phyloP scores from a whole-genome alignment of 345 rosid genomes.

The Sisymbrium altissimum region DNA sequence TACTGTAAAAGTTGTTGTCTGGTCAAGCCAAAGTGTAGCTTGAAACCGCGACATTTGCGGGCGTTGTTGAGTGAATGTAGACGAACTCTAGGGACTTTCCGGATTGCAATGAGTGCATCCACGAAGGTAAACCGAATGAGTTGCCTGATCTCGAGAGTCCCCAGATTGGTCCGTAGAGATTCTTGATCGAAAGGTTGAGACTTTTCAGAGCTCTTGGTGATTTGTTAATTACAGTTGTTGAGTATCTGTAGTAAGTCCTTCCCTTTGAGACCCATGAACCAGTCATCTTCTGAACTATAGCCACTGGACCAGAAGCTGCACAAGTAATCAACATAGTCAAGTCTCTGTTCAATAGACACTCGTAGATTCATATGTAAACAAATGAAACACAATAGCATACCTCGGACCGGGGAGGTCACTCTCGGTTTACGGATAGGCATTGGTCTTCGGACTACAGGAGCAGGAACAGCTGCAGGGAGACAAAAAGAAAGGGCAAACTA shows the following conservation, averaged over 20 bases:
- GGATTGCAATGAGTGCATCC: conserved; percentile 62
- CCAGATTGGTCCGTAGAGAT: conserved; percentile 95
- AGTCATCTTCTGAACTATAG: conserved; percentile 72
- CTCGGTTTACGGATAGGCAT: conserved; percentile 44
- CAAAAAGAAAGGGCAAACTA: neutral
- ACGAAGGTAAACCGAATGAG: conserved; percentile 66
- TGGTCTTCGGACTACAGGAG: conserved; percentile 43
- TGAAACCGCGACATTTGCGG: conserved; percentile 65
- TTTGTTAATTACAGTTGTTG: conserved; percentile 69
- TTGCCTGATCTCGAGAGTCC: conserved; percentile 59
- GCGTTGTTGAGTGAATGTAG: conserved; percentile 74
- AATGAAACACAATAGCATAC: conserved; percentile 35
- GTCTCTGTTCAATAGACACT: neutral
- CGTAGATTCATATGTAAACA: neutral
- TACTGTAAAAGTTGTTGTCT: conserved; percentile 7
- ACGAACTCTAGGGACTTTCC: conserved; percentile 86
- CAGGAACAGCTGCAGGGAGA: conserved; percentile 41
- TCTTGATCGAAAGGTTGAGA: conserved; percentile 65
- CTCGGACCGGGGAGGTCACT: conserved; percentile 58
- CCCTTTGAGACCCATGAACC: conserved; percentile 72
- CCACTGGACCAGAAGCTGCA: conserved; percentile 52
- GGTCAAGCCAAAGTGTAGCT: conserved; percentile 68
- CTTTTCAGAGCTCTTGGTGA: conserved; percentile 58
- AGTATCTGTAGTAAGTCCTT: conserved; percentile 77
- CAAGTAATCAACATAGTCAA: conserved; percentile 36